Conservation (phyloP, 306 rosid genomes). For the Pyrus betulifolia region DNA sequence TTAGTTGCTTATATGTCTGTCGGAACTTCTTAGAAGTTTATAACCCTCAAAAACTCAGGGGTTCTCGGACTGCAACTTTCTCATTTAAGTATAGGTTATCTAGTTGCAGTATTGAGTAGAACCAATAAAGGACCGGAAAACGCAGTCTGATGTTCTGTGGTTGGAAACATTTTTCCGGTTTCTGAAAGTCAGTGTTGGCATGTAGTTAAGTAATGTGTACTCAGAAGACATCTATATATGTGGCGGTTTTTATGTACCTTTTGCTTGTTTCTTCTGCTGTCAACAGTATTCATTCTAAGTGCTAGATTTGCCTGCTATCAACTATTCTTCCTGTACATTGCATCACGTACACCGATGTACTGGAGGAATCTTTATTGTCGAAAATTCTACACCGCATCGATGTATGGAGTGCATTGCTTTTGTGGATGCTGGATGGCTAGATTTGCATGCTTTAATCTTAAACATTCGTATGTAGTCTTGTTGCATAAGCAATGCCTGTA, state of each 20-base stretch:
- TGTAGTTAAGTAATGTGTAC: neutral
- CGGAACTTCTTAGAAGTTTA: conserved; percentile 4
- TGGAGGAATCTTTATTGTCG: neutral
- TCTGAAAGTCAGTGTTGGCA: neutral
- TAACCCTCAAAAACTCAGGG: neutral
- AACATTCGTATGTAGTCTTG: no score
- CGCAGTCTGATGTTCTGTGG: conserved; percentile 1
- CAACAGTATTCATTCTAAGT: neutral
- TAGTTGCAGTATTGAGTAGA: conserved; percentile 3
- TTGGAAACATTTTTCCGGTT: conserved; percentile 12
- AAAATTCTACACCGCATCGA: neutral
- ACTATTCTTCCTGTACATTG: neutral
- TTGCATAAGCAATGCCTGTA: no score
- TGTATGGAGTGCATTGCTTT: neutral
- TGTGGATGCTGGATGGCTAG: neutral
- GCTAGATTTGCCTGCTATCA: neutral
- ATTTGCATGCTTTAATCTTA: neutral
- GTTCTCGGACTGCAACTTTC: neutral
- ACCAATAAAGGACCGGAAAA: conserved; percentile 17
- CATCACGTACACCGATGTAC: neutral
- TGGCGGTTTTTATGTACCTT: neutral
- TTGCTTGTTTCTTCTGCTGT: neutral
- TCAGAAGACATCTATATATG: neutral
- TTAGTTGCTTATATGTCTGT: neutral
- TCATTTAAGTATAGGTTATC: neutral